Evolutionary conservation across 306 rosid species (phyloP).

Genomic region (Potentilla sterilis): DNA sequence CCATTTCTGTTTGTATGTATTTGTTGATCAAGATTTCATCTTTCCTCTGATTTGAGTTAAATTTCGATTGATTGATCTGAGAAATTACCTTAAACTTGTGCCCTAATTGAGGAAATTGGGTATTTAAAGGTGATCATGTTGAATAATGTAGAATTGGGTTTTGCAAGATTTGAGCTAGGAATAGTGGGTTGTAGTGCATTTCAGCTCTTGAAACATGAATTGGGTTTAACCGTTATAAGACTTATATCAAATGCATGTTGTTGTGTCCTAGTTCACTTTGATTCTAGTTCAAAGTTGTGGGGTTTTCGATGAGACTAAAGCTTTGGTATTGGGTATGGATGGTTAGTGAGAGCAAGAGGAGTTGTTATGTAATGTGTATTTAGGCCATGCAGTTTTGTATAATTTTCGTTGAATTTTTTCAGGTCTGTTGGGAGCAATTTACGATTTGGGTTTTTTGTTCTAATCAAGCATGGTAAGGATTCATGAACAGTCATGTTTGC

Average conservation of each 20-base stretch:
- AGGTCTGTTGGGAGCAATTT: slow-evolving; percentile 28
- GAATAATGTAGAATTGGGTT: neutral
- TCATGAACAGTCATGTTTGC: neutral
- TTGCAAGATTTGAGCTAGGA: slow-evolving; percentile 8
- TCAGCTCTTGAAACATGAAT: neutral
- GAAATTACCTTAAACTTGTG: neutral
- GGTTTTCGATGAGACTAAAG: neutral
- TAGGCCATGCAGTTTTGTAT: neutral
- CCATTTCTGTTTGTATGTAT: neutral
- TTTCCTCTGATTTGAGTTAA: slow-evolving; percentile 10
- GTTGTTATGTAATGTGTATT: neutral
- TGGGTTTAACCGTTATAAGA: neutral
- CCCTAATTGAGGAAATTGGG: neutral
- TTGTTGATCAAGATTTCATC: neutral
- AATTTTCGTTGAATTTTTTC: neutral
- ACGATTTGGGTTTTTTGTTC: slow-evolving; percentile 3
- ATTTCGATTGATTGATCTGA: slow-evolving; percentile 17
- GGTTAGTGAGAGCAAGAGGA: neutral
- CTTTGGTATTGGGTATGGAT: neutral
- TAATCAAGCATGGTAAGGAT: slow-evolving; percentile 38
- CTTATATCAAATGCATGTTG: neutral
- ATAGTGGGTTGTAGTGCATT: slow-evolving; percentile 1
- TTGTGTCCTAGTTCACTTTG: neutral
- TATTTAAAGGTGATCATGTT: neutral
- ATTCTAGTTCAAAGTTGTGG: neutral